Evolutionary conservation across 2,329 filamentous ascomycete species (phyloP).

Genomic region (Fusarium coffeatum): DNA sequence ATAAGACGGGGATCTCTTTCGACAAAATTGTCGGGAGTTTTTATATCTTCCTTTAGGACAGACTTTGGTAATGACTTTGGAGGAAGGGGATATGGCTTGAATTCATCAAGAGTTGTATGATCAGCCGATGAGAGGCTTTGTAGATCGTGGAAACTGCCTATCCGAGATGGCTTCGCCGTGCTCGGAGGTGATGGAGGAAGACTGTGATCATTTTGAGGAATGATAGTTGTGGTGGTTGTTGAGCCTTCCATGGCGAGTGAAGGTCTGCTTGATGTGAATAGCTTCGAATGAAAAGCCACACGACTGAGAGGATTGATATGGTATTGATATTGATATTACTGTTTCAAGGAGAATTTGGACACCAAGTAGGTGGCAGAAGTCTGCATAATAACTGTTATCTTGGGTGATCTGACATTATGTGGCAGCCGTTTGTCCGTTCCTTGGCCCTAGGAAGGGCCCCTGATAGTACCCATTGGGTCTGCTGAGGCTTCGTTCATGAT

Average conservation of each 20-base stretch:
- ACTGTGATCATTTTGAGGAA: constrained; percentile 14
- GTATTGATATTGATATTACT: constrained; percentile 1
- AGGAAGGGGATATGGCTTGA: constrained; percentile 70
- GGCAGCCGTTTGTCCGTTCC: constrained; percentile 19
- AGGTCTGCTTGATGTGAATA: constrained; percentile 1
- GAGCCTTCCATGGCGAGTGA: constrained; percentile 37
- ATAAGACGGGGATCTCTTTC: constrained; percentile 84
- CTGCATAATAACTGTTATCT: constrained; percentile 28
- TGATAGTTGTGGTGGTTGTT: constrained; percentile 26
- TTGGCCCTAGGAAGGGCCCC: constrained; percentile 3
- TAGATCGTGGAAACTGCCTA: constrained; percentile 48
- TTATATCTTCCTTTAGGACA: constrained; percentile 79
- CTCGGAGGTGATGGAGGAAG: constrained; percentile 56
- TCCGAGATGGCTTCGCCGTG: constrained; percentile 54
- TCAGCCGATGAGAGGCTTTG: constrained; percentile 36
- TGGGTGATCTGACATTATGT: constrained; percentile 22
- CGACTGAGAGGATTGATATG: background rate
- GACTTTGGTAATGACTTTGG: constrained; percentile 70
- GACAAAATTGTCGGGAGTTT: constrained; percentile 86
- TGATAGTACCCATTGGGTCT: constrained; percentile 19
- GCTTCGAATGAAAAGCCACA: constrained; percentile 8
- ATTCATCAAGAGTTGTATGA: constrained; percentile 6
- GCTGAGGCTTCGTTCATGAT: constrained; percentile 30
- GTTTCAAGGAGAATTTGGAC: background rate
- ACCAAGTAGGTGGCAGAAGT: constrained; percentile 6